phyloP scores from a whole-genome alignment of 1,284 basidiomycete genomes.

The Ganoderma sinense region DNA sequence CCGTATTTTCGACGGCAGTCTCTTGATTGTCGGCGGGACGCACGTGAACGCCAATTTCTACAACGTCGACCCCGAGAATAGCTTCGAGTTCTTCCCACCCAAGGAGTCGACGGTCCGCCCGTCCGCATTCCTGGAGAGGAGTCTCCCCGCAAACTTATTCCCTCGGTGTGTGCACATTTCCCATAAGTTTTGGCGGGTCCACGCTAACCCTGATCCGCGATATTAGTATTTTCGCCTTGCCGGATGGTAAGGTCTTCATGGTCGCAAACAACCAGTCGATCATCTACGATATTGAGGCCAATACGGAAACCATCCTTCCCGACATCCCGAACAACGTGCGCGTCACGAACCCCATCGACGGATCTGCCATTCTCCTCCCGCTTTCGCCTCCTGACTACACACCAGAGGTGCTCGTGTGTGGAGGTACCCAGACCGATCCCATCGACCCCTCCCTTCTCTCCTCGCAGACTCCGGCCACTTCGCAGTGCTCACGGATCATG shows the following conservation, averaged over 20 bases:
- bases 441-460: constrained; percentile 43
- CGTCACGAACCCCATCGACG: constrained; percentile 52
- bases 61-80: constrained; percentile 72
- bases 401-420: constrained; percentile 59
- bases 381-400: constrained; percentile 53
- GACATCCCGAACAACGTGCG: constrained; percentile 59
- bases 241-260: constrained; percentile 51
- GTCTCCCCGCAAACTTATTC: constrained; percentile 70
- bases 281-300: constrained; percentile 38
- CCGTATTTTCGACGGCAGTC: constrained; percentile 52
- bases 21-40: constrained; percentile 64
- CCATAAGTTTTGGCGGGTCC: background rate
- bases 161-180: constrained; percentile 45
- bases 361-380: constrained; percentile 56
- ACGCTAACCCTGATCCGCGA: background rate
- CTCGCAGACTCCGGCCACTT: constrained; percentile 49
- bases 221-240: constrained; percentile 33
- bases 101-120: constrained; percentile 53
- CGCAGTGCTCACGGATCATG: constrained; percentile 47
- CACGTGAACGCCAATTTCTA: constrained; percentile 71
- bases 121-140: constrained; percentile 59
- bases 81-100: constrained; percentile 77
- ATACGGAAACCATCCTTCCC: constrained; percentile 50
- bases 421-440: constrained; percentile 45
- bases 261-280: constrained; percentile 53